A percentile compares a stretch with the other conserved stretches of the same genome.
Conservation (phyloP, 495 filamentous ascomycete species). For the Penicillium paxilli region DNA sequence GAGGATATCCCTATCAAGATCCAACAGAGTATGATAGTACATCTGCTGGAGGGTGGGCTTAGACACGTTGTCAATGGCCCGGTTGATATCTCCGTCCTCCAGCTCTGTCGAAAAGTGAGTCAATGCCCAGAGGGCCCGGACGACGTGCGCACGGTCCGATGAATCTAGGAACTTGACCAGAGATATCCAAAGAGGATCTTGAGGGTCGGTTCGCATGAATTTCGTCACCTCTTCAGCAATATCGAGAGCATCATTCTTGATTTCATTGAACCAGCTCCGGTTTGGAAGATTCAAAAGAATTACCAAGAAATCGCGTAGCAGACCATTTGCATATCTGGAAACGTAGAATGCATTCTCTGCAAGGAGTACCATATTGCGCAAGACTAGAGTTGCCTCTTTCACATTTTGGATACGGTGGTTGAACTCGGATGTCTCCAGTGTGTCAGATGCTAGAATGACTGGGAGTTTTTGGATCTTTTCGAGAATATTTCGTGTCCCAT, state of each 20-base stretch:
- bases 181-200: conserved; percentile 77
- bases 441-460: conserved; percentile 60
- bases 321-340: conserved; percentile 63
- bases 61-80: conserved; percentile 69
- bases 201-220: conserved; percentile 66
- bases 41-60: conserved; percentile 63
- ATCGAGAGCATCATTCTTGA: conserved; percentile 90
- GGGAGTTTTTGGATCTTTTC: conserved; percentile 62
- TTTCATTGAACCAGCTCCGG: conserved; percentile 72
- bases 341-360: conserved; percentile 85
- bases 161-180: conserved; percentile 69
- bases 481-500: conserved; percentile 72
- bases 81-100: conserved; percentile 65
- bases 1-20: conserved; percentile 83
- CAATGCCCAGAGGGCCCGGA: conserved; percentile 79
- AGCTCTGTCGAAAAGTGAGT: conserved; percentile 85
- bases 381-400: conserved; percentile 81
- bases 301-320: conserved; percentile 75
- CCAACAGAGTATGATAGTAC: conserved; percentile 77
- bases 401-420: conserved; percentile 69
- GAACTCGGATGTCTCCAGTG: conserved; percentile 72
- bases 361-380: conserved; percentile 91
- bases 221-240: conserved; percentile 89
- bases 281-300: conserved; percentile 78
- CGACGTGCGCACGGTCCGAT: conserved; percentile 79